Evolutionary conservation across 2,329 filamentous ascomycete genomes (phyloP).

Genomic region (Didymella pomorum): DNA sequence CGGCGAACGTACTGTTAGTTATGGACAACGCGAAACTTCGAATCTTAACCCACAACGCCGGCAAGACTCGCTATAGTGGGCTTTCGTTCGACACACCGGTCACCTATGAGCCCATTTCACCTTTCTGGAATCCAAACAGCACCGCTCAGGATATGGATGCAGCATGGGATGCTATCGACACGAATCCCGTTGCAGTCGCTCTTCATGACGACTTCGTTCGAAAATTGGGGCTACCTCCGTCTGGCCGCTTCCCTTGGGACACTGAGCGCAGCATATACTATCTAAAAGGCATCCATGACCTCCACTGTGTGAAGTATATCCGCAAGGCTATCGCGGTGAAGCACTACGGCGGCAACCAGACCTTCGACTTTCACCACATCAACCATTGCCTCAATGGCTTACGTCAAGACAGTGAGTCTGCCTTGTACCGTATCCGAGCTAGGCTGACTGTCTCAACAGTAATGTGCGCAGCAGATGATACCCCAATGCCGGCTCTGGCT

Average conservation of each 20-base stretch:
- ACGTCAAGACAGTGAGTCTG: conserved; percentile 37
- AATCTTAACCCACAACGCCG: conserved; percentile 22
- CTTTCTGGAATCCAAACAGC: conserved; percentile 45
- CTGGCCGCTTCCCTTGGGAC: conserved; percentile 47
- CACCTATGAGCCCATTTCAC: conserved; percentile 37
- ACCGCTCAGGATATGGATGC: conserved; percentile 37
- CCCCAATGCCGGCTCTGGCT: conserved; percentile 43
- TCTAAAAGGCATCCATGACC: conserved; percentile 46
- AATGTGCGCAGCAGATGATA: conserved; percentile 48
- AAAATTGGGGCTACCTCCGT: conserved; percentile 34
- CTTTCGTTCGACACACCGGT: conserved; percentile 39
- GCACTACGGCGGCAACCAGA: conserved; percentile 33
- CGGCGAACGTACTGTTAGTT: conserved; percentile 40
- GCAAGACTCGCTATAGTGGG: conserved; percentile 39
- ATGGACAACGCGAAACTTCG: conserved; percentile 38
- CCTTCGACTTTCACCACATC: conserved; percentile 40
- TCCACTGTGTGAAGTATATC: conserved; percentile 49
- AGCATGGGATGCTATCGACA: conserved; percentile 48
- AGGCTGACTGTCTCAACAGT: conserved; percentile 18
- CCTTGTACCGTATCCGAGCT: neutral
- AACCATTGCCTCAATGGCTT: conserved; percentile 47
- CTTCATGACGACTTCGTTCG: conserved; percentile 40
- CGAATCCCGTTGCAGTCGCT: conserved; percentile 43
- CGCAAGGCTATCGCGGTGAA: conserved; percentile 46
- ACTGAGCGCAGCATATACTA: conserved; percentile 48